Conservation (phyloP, 805 yeast genomes). For the Brettanomyces naardenensis region DNA sequence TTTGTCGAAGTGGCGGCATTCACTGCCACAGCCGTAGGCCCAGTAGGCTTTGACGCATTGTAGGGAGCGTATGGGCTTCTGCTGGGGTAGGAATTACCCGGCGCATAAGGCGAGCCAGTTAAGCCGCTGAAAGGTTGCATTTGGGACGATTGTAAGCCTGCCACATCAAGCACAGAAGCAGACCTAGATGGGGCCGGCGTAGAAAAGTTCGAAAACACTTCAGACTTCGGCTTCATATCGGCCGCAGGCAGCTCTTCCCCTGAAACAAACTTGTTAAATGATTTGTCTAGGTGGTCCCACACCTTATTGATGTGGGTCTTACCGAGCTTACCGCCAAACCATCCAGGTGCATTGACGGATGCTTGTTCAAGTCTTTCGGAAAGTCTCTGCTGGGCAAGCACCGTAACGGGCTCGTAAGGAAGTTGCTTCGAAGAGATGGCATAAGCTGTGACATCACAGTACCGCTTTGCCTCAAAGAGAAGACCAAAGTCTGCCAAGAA, state of each 20-base stretch:
- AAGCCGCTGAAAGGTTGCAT: too few species aligned
- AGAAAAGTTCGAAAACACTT: slow-evolving; percentile 64
- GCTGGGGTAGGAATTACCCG: too few species aligned
- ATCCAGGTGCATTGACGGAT: slow-evolving; percentile 37
- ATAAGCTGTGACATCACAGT: slow-evolving; percentile 44
- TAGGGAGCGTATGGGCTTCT: too few species aligned
- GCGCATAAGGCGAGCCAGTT: too few species aligned
- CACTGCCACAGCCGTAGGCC: too few species aligned
- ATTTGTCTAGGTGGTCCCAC: slow-evolving; percentile 84
- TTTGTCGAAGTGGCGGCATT: too few species aligned
- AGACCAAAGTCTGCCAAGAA: slow-evolving; percentile 62
- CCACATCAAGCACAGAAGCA: slow-evolving; percentile 32
- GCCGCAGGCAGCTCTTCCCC: slow-evolving; percentile 61
- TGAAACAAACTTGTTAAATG: slow-evolving; percentile 70
- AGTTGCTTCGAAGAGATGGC: slow-evolving; percentile 31
- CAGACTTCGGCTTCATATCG: slow-evolving; percentile 32
- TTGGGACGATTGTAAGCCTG: too few species aligned
- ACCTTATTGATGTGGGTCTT: slow-evolving; percentile 48
- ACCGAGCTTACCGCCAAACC: slow-evolving; percentile 57
- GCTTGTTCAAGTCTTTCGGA: slow-evolving; percentile 39
- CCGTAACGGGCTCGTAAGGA: slow-evolving; percentile 26
- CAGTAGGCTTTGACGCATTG: too few species aligned
- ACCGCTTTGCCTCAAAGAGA: slow-evolving; percentile 50
- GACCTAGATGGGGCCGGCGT: slow-evolving; percentile 56
- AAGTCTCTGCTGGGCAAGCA: slow-evolving; percentile 29